These are phyloP conservation scores for Mycena leptocephala DNA, from an alignment of 768 basidiomycete species.

Conservation along the genomic window DNA sequence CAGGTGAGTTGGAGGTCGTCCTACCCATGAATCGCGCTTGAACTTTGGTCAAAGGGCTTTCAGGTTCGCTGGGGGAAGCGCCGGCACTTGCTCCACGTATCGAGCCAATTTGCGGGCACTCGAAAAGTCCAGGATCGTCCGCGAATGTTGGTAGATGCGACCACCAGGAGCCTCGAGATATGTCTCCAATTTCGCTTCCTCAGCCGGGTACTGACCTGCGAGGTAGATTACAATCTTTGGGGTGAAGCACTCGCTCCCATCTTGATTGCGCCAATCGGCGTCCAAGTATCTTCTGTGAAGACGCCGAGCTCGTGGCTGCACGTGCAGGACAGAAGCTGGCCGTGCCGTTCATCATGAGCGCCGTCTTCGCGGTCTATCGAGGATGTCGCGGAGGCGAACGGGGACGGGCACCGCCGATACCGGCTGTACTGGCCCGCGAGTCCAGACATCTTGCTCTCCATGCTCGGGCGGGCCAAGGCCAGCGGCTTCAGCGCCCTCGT, in stretches of 20 bases:
- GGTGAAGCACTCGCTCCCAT: slow-evolving; percentile 72
- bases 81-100: slow-evolving; percentile 80
- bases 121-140: slow-evolving; percentile 83
- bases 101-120: slow-evolving; percentile 76
- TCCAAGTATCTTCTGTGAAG: slow-evolving; percentile 80
- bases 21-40: neutral
- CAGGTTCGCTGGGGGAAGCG: slow-evolving; percentile 84
- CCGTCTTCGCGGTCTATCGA: slow-evolving; percentile 84
- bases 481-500: slow-evolving; percentile 80
- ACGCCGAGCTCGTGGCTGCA: slow-evolving; percentile 81
- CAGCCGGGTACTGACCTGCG: neutral
- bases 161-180: slow-evolving; percentile 74
- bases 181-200: slow-evolving; percentile 20
- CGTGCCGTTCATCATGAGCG: slow-evolving; percentile 83
- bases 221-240: slow-evolving; percentile 80
- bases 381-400: slow-evolving; percentile 81
- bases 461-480: slow-evolving; percentile 77
- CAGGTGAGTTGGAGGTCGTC: slow-evolving; percentile 57
- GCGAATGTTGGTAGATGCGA: slow-evolving; percentile 79
- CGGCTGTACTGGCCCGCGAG: slow-evolving; percentile 86
- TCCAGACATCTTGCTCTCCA: slow-evolving; percentile 73
- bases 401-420: slow-evolving; percentile 80
- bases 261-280: slow-evolving; percentile 83
- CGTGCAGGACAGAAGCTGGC: slow-evolving; percentile 74
- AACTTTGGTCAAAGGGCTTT: slow-evolving; percentile 66